phyloP scores from a whole-genome alignment of 2,329 filamentous ascomycete species.

The Fusarium zealandicum region DNA sequence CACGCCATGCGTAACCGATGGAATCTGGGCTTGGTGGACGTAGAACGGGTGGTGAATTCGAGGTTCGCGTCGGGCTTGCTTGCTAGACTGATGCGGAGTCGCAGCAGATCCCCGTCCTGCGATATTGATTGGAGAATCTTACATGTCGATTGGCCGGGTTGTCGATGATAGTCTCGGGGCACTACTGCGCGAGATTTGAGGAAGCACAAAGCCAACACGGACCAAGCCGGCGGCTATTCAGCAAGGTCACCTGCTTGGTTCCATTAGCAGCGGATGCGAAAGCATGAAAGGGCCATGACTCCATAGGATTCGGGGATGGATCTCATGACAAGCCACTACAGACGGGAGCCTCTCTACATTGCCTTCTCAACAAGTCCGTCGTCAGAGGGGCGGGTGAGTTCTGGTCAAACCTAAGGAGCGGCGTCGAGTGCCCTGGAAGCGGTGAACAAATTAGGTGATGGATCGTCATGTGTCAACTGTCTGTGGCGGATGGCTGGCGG shows the following conservation, averaged over 20 bases:
- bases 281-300: conserved; percentile 10
- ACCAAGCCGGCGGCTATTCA: conserved; percentile 16
- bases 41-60: conserved; percentile 24
- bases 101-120: conserved; percentile 1
- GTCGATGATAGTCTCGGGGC: conserved; percentile 8
- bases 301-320: conserved; percentile 21
- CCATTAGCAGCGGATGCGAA: conserved; percentile 13
- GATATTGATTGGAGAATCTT: conserved; percentile 5
- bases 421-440: conserved; percentile 22
- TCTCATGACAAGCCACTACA: conserved; percentile 15
- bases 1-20: conserved; percentile 21
- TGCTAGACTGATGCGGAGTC: conserved; percentile 3
- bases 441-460: conserved; percentile 34
- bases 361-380: conserved; percentile 14
- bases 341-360: conserved; percentile 16
- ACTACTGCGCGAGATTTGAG: conserved; percentile 22
- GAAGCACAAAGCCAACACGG: conserved; percentile 24
- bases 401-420: conserved; percentile 10
- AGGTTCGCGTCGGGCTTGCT: conserved; percentile 15
- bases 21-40: conserved; percentile 2
- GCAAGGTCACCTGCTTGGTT: conserved; percentile 20
- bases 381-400: conserved; percentile 20
- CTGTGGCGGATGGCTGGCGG: conserved; percentile 20
- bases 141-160: conserved; percentile 15
- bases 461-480: conserved; percentile 32